Percentiles rank a stretch among this genome's conserved stretches.
phyloP scores from a whole-genome alignment of 2,329 filamentous ascomycete species.

The Pseudocercospora cruenta region DNA sequence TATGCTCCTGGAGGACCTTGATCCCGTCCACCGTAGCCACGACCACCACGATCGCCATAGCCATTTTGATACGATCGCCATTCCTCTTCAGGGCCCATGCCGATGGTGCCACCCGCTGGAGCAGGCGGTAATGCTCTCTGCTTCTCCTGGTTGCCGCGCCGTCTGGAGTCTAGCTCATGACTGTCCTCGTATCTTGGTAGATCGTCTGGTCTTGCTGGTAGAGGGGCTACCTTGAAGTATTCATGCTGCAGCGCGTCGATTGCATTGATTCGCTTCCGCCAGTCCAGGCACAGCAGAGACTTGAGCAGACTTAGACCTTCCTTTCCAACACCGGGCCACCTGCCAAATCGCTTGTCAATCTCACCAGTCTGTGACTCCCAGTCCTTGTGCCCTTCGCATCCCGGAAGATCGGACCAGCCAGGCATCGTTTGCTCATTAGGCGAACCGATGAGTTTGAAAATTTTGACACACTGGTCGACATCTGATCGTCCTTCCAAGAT shows the following conservation, averaged over 20 bases:
- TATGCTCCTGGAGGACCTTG: conserved; percentile 42
- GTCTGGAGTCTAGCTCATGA: conserved; percentile 84
- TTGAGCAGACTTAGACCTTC: conserved; percentile 77
- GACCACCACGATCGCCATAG: conserved; percentile 32
- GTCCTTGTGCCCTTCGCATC: conserved; percentile 71
- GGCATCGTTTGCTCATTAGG: conserved; percentile 93
- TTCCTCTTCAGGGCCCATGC: conserved; percentile 64
- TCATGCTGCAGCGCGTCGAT: conserved; percentile 90
- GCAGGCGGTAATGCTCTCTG: conserved; percentile 84
- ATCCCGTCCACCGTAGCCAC: conserved; percentile 34
- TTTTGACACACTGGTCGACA: conserved; percentile 84
- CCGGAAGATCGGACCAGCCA: conserved; percentile 80
- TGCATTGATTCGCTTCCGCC: conserved; percentile 85
- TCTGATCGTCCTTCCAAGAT: conserved; percentile 91
- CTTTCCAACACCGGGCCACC: conserved; percentile 46
- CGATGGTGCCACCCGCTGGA: conserved; percentile 87
- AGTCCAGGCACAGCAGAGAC: conserved; percentile 85
- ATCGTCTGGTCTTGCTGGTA: conserved; percentile 80
- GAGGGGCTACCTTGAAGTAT: conserved; percentile 80
- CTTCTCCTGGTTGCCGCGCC: conserved; percentile 79
- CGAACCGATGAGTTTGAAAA: conserved; percentile 89
- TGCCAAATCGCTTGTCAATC: conserved; percentile 71
- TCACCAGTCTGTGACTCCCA: conserved; percentile 67
- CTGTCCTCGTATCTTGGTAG: conserved; percentile 93
- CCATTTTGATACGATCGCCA: conserved; percentile 52